Evolutionary conservation across 1,139 yeast genomes (phyloP).

Genomic region (Kazachstania sp.): DNA sequence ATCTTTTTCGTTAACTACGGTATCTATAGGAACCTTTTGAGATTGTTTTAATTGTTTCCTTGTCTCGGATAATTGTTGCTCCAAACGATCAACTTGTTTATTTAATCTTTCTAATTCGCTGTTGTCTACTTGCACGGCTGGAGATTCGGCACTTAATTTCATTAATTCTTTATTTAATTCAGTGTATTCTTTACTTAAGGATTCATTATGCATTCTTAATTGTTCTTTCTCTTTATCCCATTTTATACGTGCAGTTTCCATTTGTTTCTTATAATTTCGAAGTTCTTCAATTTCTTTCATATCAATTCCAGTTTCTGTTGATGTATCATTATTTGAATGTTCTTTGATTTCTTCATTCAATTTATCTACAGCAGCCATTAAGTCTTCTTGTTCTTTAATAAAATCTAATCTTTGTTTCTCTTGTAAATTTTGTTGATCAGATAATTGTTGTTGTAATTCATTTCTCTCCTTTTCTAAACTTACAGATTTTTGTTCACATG

Average conservation of each 20-base stretch:
- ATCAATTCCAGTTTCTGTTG: background rate
- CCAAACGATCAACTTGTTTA: slow-evolving; percentile 4
- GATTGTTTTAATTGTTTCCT: slow-evolving; percentile 3
- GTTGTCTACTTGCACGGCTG: background rate
- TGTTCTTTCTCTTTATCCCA: slow-evolving; percentile 27
- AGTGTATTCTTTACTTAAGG: slow-evolving; percentile 23
- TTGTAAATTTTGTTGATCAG: slow-evolving; percentile 16
- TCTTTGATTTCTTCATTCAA: slow-evolving; percentile 27
- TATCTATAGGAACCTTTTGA: background rate
- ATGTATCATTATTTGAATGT: slow-evolving; percentile 5
- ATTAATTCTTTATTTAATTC: slow-evolving; percentile 16
- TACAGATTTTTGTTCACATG: slow-evolving; percentile 21
- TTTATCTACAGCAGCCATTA: slow-evolving; percentile 27
- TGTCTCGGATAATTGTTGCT: slow-evolving; percentile 10
- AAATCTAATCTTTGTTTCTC: slow-evolving; percentile 23
- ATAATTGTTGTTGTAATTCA: slow-evolving; percentile 19
- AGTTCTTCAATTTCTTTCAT: slow-evolving; percentile 13
- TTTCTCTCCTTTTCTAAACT: slow-evolving; percentile 18
- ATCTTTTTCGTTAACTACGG: background rate
- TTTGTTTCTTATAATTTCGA: slow-evolving; percentile 10
- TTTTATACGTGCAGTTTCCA: slow-evolving; percentile 13
- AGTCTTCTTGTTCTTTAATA: slow-evolving; percentile 28
- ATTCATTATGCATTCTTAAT: slow-evolving; percentile 25
- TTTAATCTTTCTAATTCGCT: background rate
- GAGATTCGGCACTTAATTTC: background rate